Evolutionary conservation across 257 asterid species (phyloP), one percentile per base, ranked within the genome.

Genomic region (Jacaranda mimosifolia): DNA sequence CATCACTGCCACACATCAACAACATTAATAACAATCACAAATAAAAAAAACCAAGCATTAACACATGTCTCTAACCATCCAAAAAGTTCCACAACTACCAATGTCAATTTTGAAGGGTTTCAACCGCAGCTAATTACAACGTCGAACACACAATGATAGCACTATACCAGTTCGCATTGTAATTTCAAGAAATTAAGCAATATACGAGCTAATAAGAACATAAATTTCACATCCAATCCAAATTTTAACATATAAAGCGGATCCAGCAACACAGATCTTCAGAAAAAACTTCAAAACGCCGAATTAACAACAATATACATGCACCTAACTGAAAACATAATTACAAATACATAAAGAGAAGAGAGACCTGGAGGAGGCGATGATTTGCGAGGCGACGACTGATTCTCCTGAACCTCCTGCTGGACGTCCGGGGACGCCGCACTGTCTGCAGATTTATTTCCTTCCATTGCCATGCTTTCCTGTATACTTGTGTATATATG

Each of bases 331-430:
- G 62, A 60, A 62, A 18, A 12, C 18, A 10, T n/a, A 35, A 9
- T 10, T n/a, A 40, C 8, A 65, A 59, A 73, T 9, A 57, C 74
- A 80, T 63, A 3, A 68, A 53, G 59, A 59, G 40, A 59, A 45
- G 45, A 62, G 53, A 9, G 70, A 84, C 88, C 88, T 79, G 93
- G 81, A 58, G 88, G 83, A 73, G 97, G 77, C 72, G 94, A 67
- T 9, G 96, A 87, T 84, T 91, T 82, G 76, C 80, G 92, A 78
- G 97, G 90, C 79, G 98, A 83, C 57, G 90, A 86, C 17, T 81
- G 84, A 67, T 77, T 59, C 75, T 74, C 87, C 73, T 82, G 81
- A 79, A 68, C 86, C 83, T 91, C 95, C 32, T 64, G 87, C 74
- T 36, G 87, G 32, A 26, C 32, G 32, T 26, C 32, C 32, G 32